Conservation (phyloP, 1,284 basidiomycete species). For the Amylostereum areolatum region DNA sequence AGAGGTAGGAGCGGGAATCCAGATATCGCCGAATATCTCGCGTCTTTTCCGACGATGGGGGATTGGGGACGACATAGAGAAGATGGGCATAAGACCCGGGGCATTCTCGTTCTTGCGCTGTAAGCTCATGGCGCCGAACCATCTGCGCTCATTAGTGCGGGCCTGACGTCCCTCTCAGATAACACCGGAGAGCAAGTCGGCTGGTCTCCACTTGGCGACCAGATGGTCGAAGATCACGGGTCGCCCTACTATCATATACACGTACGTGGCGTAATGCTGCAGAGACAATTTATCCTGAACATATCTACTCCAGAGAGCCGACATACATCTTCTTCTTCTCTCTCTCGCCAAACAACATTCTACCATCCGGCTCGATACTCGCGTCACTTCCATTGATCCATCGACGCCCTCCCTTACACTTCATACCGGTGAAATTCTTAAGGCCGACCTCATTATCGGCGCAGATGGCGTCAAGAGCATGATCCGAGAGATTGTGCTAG, state of each 20-base stretch:
- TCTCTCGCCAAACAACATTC: slow-evolving; percentile 16
- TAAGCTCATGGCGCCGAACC: slow-evolving; percentile 25
- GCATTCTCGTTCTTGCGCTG: background rate
- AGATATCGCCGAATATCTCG: slow-evolving; percentile 41
- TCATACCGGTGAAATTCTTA: slow-evolving; percentile 17
- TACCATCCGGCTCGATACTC: slow-evolving; percentile 18
- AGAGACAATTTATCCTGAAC: background rate
- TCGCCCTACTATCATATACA: slow-evolving; percentile 52
- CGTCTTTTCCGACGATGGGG: slow-evolving; percentile 50
- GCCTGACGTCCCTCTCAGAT: slow-evolving; percentile 16
- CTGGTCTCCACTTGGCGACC: slow-evolving; percentile 35
- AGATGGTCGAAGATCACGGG: slow-evolving; percentile 35
- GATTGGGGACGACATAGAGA: slow-evolving; percentile 33
- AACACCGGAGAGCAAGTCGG: slow-evolving; percentile 37
- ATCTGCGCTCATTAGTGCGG: slow-evolving; percentile 33
- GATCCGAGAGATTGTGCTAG: slow-evolving; percentile 17
- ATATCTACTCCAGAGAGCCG: slow-evolving; percentile 21
- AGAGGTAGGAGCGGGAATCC: slow-evolving; percentile 44
- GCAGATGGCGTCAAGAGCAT: slow-evolving; percentile 27
- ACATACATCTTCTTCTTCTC: slow-evolving; percentile 25
- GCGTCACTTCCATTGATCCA: slow-evolving; percentile 19
- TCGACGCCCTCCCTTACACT: slow-evolving; percentile 17
- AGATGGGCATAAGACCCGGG: slow-evolving; percentile 35
- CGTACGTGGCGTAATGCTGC: slow-evolving; percentile 18
- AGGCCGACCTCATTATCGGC: slow-evolving; percentile 26